phyloP scores from a whole-genome alignment of 768 basidiomycete species.

The Pleurotus eryngii region DNA sequence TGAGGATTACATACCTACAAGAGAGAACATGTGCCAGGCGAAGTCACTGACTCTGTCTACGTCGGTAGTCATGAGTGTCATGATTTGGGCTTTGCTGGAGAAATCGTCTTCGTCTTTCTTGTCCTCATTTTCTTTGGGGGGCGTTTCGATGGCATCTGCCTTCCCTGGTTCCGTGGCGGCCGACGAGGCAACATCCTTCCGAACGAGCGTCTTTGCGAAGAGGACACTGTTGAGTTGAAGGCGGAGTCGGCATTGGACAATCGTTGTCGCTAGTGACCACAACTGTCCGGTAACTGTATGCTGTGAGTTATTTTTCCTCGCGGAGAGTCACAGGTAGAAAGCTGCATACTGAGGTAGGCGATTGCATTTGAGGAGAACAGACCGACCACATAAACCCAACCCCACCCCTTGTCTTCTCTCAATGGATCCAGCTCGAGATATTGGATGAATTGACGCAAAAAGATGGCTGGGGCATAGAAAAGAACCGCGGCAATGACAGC shows the following conservation, averaged over 20 bases:
- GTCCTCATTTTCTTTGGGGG: conserved; percentile 9
- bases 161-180: conserved; percentile 8
- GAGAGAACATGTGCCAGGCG: conserved; percentile 70
- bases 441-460: conserved; percentile 54
- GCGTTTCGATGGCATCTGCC: neutral
- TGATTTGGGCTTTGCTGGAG: conserved; percentile 74
- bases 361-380: conserved; percentile 30
- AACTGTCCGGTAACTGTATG: conserved; percentile 60
- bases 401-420: conserved; percentile 60
- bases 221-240: conserved; percentile 82
- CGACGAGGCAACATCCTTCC: conserved; percentile 81
- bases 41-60: conserved; percentile 89
- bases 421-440: conserved; percentile 65
- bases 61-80: conserved; percentile 96
- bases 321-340: too few species aligned
- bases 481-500: conserved; percentile 56
- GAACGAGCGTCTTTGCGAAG: conserved; percentile 81
- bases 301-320: too few species aligned
- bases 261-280: conserved; percentile 68
- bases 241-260: conserved; percentile 65
- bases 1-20: conserved; percentile 50
- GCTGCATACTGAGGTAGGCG: conserved; percentile 28
- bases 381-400: conserved; percentile 58
- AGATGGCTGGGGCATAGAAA: conserved; percentile 63
- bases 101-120: conserved; percentile 55